Base-by-base conservation (phyloP, 768 basidiomycete genomes). In the Pilatotrama ljubarskyi region DNA sequence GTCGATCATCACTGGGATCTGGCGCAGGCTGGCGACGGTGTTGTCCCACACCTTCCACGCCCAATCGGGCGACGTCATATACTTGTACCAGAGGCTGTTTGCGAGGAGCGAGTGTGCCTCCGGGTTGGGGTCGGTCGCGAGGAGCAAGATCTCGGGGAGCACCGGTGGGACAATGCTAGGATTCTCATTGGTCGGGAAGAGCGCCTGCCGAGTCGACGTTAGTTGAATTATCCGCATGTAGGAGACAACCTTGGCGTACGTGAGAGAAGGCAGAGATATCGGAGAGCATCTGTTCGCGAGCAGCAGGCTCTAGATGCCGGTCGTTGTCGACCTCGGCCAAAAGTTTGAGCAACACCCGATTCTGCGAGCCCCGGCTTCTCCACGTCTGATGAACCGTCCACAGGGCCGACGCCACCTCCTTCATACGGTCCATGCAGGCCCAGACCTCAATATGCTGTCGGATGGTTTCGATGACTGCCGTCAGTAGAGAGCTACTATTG, bases 31-130 rank as follows among this genome's bases (percentile, higher is more conserved):
- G 6, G 88, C 84, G 43, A 93, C 78, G 1, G 87, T 84, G 66
- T 90, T 92, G 69, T 92, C 90, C 91, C 91, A 93, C 18, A 88
- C 87, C 65, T 86, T 88, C 84, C 84, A 88, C 1, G 82, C 90
- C 90, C 91, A 92, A 65, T 90, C 83, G 14, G 73, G 67, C 0
- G 89, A 83, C 15, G 82, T 83, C 42, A 88, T 84, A 65, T 92
- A 92, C 68, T 90, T 88, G 72, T 90, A 88, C 91, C 91, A 93
- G 14, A 93, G 76, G 46, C 82, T 81, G 64, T 88, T 88, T 0
- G 90, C 91, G 20, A 93, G 82, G 47, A 82, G 80, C 0, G 85
- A 85, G 2, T 88, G 82, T 5, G 85, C 88, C 58, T 87, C 84
- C 0, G 76, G 75, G 50, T 81, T 79, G 2, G 78, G 72, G 67